These are phyloP conservation scores for Jaltomata sinuosa DNA, from an alignment of 257 asterid species.

Conservation along the genomic window DNA sequence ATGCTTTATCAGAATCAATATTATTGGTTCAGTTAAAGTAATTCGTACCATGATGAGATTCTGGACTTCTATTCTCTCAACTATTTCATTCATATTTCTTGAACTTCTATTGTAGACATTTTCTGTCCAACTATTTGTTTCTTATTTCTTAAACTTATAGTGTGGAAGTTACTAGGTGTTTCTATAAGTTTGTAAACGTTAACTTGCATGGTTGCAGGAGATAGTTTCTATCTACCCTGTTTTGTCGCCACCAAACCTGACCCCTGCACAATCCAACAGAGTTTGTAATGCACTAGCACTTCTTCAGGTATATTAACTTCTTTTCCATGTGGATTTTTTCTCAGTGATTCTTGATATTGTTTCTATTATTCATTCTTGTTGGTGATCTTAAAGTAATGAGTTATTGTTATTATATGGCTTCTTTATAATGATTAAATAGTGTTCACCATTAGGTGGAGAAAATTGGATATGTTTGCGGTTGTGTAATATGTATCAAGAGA, in stretches of 20 bases:
- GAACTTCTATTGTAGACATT: neutral
- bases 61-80: neutral
- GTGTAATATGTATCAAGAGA: neutral
- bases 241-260: constrained; percentile 23
- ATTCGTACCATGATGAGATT: neutral
- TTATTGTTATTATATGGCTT: neutral
- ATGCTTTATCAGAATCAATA: neutral
- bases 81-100: neutral
- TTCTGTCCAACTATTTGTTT: neutral
- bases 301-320: constrained; percentile 26
- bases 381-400: neutral
- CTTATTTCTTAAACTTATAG: neutral
- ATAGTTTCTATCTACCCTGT: constrained; percentile 19
- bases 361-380: neutral
- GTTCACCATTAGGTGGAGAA: neutral
- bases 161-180: neutral
- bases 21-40: neutral
- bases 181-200: constrained; percentile 1
- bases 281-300: constrained; percentile 32
- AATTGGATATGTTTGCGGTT: neutral
- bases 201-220: constrained; percentile 18
- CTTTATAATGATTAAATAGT: neutral
- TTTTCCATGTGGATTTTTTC: neutral
- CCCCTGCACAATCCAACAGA: constrained; percentile 23
- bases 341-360: neutral